Percentiles rank a stretch among this genome's conserved stretches.
phyloP scores from a whole-genome alignment of 2,329 filamentous ascomycete species.

The Fusarium sp. region DNA sequence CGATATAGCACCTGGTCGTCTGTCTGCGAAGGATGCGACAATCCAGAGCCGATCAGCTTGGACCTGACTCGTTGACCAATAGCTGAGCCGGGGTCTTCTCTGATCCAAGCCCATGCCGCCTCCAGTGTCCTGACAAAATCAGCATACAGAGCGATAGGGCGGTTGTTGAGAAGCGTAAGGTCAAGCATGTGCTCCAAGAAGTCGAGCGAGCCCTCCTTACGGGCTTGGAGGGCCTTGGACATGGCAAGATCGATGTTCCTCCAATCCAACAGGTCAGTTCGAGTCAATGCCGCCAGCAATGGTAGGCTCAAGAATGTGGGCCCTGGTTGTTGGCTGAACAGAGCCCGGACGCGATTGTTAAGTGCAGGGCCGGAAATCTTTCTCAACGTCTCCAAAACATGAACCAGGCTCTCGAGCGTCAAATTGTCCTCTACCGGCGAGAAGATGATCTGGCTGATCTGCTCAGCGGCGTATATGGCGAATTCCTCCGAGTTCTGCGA shows the following conservation, averaged over 20 bases:
- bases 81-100: slow-evolving; percentile 74
- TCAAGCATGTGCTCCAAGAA: slow-evolving; percentile 86
- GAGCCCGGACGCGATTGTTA: slow-evolving; percentile 65
- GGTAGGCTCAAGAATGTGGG: slow-evolving; percentile 68
- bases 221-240: slow-evolving; percentile 77
- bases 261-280: slow-evolving; percentile 73
- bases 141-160: slow-evolving; percentile 81
- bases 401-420: slow-evolving; percentile 71
- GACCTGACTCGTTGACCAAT: slow-evolving; percentile 78
- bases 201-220: slow-evolving; percentile 78
- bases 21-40: slow-evolving; percentile 54
- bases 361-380: slow-evolving; percentile 68
- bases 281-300: slow-evolving; percentile 67
- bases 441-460: slow-evolving; percentile 69
- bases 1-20: slow-evolving; percentile 66
- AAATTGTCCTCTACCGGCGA: slow-evolving; percentile 66
- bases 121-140: slow-evolving; percentile 89
- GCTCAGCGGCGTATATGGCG: slow-evolving; percentile 68
- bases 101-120: slow-evolving; percentile 83
- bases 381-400: slow-evolving; percentile 70
- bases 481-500: slow-evolving; percentile 72
- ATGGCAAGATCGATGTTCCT: slow-evolving; percentile 77
- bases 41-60: slow-evolving; percentile 62
- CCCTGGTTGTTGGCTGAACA: slow-evolving; percentile 69
- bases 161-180: slow-evolving; percentile 80